Percentiles rank a stretch among this genome's conserved stretches.
phyloP scores from a whole-genome alignment of 2,329 filamentous ascomycete species.

The Metarhizium sp. region DNA sequence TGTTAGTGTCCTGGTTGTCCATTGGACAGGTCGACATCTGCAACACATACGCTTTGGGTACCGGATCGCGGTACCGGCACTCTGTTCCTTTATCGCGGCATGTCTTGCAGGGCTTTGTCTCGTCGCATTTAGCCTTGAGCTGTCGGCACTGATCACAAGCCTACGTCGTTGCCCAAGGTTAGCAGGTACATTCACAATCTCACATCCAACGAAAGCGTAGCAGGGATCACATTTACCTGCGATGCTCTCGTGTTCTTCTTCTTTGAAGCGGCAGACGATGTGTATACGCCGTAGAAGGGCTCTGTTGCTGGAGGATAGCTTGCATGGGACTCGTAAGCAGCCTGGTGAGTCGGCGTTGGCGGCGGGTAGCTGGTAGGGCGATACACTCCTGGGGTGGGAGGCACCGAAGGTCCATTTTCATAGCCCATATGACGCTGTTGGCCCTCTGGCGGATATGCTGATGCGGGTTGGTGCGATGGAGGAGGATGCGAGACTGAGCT shows the following conservation, averaged over 20 bases:
- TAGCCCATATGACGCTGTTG: slow-evolving; percentile 44
- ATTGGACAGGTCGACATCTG: neutral
- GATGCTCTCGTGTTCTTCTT: slow-evolving; percentile 57
- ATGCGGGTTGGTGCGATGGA: slow-evolving; percentile 19
- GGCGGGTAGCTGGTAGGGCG: slow-evolving; percentile 31
- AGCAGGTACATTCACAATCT: neutral
- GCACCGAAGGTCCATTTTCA: slow-evolving; percentile 36
- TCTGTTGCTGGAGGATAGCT: slow-evolving; percentile 24
- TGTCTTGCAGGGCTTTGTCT: slow-evolving; percentile 73
- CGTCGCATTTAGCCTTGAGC: slow-evolving; percentile 86
- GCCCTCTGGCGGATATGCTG: slow-evolving; percentile 32
- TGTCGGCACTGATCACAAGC: slow-evolving; percentile 86
- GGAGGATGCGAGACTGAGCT: slow-evolving; percentile 20
- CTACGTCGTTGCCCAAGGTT: slow-evolving; percentile 29
- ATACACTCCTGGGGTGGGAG: slow-evolving; percentile 34
- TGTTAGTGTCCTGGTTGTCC: slow-evolving; percentile 2
- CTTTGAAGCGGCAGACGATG: slow-evolving; percentile 35
- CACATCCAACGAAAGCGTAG: neutral
- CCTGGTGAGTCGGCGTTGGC: slow-evolving; percentile 29
- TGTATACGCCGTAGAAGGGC: slow-evolving; percentile 31
- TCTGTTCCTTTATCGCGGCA: slow-evolving; percentile 79
- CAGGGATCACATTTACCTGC: slow-evolving; percentile 35
- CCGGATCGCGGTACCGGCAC: slow-evolving; percentile 85
- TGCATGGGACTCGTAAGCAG: slow-evolving; percentile 27
- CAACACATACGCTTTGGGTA: slow-evolving; percentile 67